phyloP scores from a whole-genome alignment of 1,139 yeast species.

The Taphrina confusa region DNA sequence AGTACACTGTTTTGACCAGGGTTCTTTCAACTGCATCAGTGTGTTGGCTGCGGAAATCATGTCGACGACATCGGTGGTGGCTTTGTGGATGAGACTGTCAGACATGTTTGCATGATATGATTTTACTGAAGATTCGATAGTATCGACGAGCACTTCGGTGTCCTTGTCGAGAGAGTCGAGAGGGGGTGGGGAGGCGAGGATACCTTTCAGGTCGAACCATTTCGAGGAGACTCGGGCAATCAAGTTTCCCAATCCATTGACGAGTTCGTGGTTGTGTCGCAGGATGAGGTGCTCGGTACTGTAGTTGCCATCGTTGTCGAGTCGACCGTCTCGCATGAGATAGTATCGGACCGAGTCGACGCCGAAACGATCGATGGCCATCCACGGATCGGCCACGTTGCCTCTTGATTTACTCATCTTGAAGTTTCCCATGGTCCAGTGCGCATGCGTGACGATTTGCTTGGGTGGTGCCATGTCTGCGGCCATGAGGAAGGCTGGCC shows the following conservation, averaged over 20 bases:
- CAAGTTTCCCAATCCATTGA: slow-evolving; percentile 29
- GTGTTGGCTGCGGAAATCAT: slow-evolving; percentile 64
- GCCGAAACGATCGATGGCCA: slow-evolving; percentile 51
- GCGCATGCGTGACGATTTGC: slow-evolving; percentile 84
- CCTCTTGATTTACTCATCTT: slow-evolving; percentile 95
- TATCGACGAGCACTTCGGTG: neutral
- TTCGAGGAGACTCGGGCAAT: slow-evolving; percentile 23
- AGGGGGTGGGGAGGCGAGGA: slow-evolving; percentile 1
- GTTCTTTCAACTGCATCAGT: slow-evolving; percentile 51
- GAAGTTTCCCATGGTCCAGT: slow-evolving; percentile 86
- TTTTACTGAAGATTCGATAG: neutral
- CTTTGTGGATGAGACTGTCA: slow-evolving; percentile 15
- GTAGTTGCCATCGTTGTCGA: slow-evolving; percentile 35
- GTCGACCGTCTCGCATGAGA: slow-evolving; percentile 36
- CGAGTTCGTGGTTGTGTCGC: slow-evolving; percentile 30
- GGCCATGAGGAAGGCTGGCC: slow-evolving; percentile 93
- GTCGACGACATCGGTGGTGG: slow-evolving; percentile 56
- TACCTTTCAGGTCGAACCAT: neutral
- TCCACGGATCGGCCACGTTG: slow-evolving; percentile 91
- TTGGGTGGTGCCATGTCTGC: slow-evolving; percentile 70
- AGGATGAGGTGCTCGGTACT: slow-evolving; percentile 16
- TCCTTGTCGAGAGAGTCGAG: neutral
- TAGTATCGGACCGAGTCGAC: slow-evolving; percentile 36
- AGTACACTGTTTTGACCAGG: slow-evolving; percentile 47
- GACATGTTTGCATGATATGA: slow-evolving; percentile 8